Evolutionary conservation across 1,139 yeast species (phyloP), one percentile per base, ranked within the genome.

Genomic region (Hyphopichia wangnamkhiaoensis): DNA sequence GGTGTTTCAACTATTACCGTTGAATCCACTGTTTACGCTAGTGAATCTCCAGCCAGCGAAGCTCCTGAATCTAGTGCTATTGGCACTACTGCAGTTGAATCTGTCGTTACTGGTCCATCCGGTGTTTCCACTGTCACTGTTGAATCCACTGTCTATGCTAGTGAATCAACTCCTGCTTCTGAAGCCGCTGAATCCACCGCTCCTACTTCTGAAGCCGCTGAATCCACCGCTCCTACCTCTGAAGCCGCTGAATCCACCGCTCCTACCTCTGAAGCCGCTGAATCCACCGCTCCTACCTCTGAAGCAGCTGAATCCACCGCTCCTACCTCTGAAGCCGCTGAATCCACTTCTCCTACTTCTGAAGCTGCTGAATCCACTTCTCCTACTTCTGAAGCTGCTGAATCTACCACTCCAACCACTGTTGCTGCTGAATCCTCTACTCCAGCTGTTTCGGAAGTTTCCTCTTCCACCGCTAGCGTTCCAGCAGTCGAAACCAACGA

Each of bases 11-110:
- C 59, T 35, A 56, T 61, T 37, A 56, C 62, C 40, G 51, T 50
- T 29, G 45, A 49, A 41, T 43, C 50, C 38, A 63, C 68, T 35
- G 42, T 53, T 33, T 62, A 61, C 55, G 58, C 65, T 39, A 64
- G 69, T 33, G 45, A 43, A 17, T 43, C 43, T 42, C 39, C 51
- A 27, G 48, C 52, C 27, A 27, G 20, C 13, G 34, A 21, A n/a
- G 28, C 35, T 14, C 14, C 39, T 8, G 21, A 7, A 8, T 20
- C 38, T 31, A 25, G 24, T 34, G 29, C 32, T 13, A 23, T 17
- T 16, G 28, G 19, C 13, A 24, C 19, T 23, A 21, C 35, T 13
- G 18, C 25, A 2, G 17, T 26, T 33, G 13, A 3, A 5, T 25
- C 31, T 18, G 13, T 19, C 18, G 31, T 24, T 29, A 29, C 20